Evolutionary conservation across 2,329 filamentous ascomycete species (phyloP).

Genomic region (Pezicula neosporulosa): DNA sequence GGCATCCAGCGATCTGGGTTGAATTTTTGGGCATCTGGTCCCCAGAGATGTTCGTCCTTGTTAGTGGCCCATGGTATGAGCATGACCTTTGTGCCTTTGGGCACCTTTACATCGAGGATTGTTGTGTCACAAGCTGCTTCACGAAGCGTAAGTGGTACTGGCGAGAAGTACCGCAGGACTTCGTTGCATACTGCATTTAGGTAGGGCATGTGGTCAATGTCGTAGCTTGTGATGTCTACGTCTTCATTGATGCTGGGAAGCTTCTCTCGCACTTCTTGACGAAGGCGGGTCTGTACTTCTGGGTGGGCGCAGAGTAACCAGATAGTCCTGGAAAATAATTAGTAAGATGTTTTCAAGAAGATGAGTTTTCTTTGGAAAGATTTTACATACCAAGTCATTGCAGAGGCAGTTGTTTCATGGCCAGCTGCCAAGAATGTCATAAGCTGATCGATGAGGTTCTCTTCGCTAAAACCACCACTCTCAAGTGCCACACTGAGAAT

Average conservation of each 20-base stretch:
- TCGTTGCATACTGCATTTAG: slow-evolving; percentile 75
- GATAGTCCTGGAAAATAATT: slow-evolving; percentile 40
- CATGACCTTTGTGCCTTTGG: slow-evolving; percentile 63
- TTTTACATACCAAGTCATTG: slow-evolving; percentile 57
- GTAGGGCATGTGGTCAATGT: slow-evolving; percentile 74
- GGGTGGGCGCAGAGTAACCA: slow-evolving; percentile 67
- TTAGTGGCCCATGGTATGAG: slow-evolving; percentile 60
- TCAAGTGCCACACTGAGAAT: slow-evolving; percentile 79
- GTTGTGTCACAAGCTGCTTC: slow-evolving; percentile 58
- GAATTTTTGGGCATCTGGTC: slow-evolving; percentile 68
- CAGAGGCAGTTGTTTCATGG: slow-evolving; percentile 75
- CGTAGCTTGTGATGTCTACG: slow-evolving; percentile 43
- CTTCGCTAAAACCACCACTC: slow-evolving; percentile 72
- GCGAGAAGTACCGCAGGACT: slow-evolving; percentile 65
- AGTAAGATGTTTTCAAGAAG: no score
- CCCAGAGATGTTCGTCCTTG: slow-evolving; percentile 68
- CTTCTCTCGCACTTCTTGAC: slow-evolving; percentile 60
- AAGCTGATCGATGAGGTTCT: slow-evolving; percentile 80
- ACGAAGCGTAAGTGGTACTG: slow-evolving; percentile 67
- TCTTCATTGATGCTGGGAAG: slow-evolving; percentile 47
- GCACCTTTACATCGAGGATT: slow-evolving; percentile 60
- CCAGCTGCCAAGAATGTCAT: slow-evolving; percentile 87
- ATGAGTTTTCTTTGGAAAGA: slow-evolving; percentile 22
- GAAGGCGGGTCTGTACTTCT: slow-evolving; percentile 62
- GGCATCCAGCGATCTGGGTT: slow-evolving; percentile 71